Conservation (phyloP, 208 protist species). For the Naegleria gruberi region DNA sequence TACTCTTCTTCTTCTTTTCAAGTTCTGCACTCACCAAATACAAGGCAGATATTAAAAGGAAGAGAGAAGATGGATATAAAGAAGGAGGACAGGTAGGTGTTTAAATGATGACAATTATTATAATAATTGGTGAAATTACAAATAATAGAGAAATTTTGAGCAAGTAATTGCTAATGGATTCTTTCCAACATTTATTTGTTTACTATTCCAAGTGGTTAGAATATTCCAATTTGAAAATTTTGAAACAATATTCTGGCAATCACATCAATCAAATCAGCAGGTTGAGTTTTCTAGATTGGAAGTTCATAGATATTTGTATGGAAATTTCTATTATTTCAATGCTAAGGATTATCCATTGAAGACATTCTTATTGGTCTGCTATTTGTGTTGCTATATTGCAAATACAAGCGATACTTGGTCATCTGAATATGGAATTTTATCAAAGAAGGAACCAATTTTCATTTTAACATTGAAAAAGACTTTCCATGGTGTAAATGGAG, state of each 20-base stretch:
- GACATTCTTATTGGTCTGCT: neutral
- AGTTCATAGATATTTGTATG: neutral
- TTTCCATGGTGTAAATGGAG: neutral
- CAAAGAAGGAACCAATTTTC: neutral
- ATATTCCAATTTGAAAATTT: neutral
- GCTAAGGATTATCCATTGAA: neutral
- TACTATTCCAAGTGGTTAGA: neutral
- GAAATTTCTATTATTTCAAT: neutral
- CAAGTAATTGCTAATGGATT: conserved; percentile 19
- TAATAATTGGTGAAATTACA: neutral
- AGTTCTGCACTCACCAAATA: neutral
- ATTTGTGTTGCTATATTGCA: neutral
- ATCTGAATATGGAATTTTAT: neutral
- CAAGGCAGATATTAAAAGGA: conserved; percentile 11
- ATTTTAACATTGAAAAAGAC: neutral
- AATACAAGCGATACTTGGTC: conserved; percentile 14
- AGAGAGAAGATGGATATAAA: conserved; percentile 11
- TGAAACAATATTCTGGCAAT: neutral
- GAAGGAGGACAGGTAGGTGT: neutral
- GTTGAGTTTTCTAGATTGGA: neutral
- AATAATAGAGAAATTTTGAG: neutral
- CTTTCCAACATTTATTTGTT: neutral
- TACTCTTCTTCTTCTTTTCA: conserved; percentile 9
- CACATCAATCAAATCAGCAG: neutral
- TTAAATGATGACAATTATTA: neutral